phyloP scores from a whole-genome alignment of 441 rosid genomes.

The Populus tomentosa region DNA sequence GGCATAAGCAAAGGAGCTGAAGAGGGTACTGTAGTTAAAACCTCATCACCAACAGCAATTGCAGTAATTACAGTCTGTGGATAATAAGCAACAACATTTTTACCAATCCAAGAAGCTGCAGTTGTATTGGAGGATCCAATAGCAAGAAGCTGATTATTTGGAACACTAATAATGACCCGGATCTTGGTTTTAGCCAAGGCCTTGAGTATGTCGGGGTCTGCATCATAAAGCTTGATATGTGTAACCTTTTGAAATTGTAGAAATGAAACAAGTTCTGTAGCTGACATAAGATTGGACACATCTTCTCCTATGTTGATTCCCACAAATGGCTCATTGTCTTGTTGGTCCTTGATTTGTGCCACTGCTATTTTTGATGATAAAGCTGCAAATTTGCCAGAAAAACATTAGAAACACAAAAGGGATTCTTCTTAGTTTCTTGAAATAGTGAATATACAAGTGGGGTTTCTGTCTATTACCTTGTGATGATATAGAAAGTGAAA shows the following conservation, averaged over 20 bases:
- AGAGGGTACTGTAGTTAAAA: constrained; percentile 76
- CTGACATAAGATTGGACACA: constrained; percentile 46
- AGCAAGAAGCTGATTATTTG: constrained; percentile 93
- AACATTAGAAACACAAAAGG: constrained; percentile 1
- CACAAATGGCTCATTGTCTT: constrained; percentile 66
- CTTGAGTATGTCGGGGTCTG: constrained; percentile 68
- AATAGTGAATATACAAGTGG: not conserved
- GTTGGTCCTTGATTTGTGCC: constrained; percentile 36
- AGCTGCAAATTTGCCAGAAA: constrained; percentile 29
- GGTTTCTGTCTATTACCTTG: constrained; percentile 31
- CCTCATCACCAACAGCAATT: constrained; percentile 89
- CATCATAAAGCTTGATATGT: constrained; percentile 78
- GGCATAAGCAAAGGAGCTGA: constrained; percentile 77
- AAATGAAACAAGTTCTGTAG: constrained; percentile 57
- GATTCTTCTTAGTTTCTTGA: not conserved
- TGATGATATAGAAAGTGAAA: constrained; percentile 13
- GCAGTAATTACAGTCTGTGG: constrained; percentile 70
- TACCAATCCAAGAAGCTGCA: constrained; percentile 81
- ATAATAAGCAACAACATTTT: constrained; percentile 77
- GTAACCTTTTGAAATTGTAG: constrained; percentile 71
- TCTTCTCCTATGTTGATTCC: constrained; percentile 91
- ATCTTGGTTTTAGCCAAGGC: constrained; percentile 87
- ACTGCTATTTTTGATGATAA: constrained; percentile 28
- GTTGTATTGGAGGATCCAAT: constrained; percentile 86
- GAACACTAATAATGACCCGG: constrained; percentile 80